Base-by-base conservation (phyloP, 2,329 filamentous ascomycete genomes). In the Cladophialophora bantiana region DNA sequence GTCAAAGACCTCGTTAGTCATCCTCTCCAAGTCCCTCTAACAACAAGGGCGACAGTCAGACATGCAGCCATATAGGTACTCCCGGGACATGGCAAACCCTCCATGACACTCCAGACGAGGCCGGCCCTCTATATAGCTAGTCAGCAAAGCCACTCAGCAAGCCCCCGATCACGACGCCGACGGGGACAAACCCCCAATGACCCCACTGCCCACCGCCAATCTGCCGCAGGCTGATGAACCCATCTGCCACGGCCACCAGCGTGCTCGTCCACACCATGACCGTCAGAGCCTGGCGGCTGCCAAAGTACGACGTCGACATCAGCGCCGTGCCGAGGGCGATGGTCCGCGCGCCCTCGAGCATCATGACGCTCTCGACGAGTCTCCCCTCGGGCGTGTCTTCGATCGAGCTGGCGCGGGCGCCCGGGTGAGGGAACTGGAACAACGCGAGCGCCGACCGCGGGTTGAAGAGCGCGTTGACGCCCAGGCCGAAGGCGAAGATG, bases 331-430 rank as follows among this genome's bases (percentile, higher is more conserved):
- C 59, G 20, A 56, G 13, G 15, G 34, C 50, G 36, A 62, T n/a
- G 42, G 50, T 62, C 9, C 59, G 45, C 38, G 59, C 40, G 35
- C 59, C 59, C 35, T 62, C 53, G 12, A 62, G 52, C 50, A 62
- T 62, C 59, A 62, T 55, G 35, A 62, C 48, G 34, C 42, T 53
- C 31, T 62, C 59, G 36, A 48, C 59, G 18, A 62, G 52, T 18
- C 34, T 34, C n/a, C 59, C 50, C 48, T 55, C 59, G 20, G 59
- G 59, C 31, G 59, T 61, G 7, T 53, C 59, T 40, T 48, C 52
- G 59, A 61, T 54, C 36, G 40, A n/a, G 34, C 12, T 40, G 15
- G 59, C 20, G 48, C 40, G 42, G 34, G 50, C 59, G 7, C 50
- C 59, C 4, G 59, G 59, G 50, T 55, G 50, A 7, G 59, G 59